These are phyloP conservation scores for Boletus fagicola DNA, from an alignment of 768 basidiomycete genomes.

Conservation along the genomic window DNA sequence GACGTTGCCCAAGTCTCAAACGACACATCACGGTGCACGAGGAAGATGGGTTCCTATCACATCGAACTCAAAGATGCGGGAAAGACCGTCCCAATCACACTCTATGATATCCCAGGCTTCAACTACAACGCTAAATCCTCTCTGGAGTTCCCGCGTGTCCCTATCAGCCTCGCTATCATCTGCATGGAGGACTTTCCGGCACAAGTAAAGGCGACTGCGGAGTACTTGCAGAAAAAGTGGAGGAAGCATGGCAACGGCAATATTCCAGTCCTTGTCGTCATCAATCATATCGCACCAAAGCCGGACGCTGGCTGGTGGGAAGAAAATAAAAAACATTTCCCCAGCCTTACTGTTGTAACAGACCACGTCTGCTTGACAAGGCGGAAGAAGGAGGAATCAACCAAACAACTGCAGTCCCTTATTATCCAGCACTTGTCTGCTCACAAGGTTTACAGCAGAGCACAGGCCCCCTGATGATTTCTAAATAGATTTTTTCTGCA, in stretches of 20 bases:
- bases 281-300: constrained; percentile 21
- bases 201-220: constrained; percentile 22
- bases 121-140: constrained; percentile 19
- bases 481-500: neutral
- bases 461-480: neutral
- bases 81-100: constrained; percentile 12
- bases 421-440: constrained; percentile 17
- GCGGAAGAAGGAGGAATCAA: constrained; percentile 19
- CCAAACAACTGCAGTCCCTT: constrained; percentile 14
- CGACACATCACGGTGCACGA: constrained; percentile 19
- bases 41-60: constrained; percentile 12
- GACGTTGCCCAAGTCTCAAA: constrained; percentile 21
- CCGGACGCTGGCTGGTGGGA: constrained; percentile 24
- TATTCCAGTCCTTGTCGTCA: constrained; percentile 20
- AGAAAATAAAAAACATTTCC: constrained; percentile 21
- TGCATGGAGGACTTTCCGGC: constrained; percentile 22
- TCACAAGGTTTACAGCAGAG: neutral
- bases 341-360: constrained; percentile 10
- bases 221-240: constrained; percentile 20
- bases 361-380: constrained; percentile 23
- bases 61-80: constrained; percentile 13
- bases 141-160: constrained; percentile 19
- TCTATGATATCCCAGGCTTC: constrained; percentile 28
- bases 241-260: constrained; percentile 14
- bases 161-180: constrained; percentile 23